A percentile compares a stretch with the other conserved stretches of the same genome.
Evolutionary conservation across 305 asterid genomes (phyloP).

Genomic region (Solanum hybrid): DNA sequence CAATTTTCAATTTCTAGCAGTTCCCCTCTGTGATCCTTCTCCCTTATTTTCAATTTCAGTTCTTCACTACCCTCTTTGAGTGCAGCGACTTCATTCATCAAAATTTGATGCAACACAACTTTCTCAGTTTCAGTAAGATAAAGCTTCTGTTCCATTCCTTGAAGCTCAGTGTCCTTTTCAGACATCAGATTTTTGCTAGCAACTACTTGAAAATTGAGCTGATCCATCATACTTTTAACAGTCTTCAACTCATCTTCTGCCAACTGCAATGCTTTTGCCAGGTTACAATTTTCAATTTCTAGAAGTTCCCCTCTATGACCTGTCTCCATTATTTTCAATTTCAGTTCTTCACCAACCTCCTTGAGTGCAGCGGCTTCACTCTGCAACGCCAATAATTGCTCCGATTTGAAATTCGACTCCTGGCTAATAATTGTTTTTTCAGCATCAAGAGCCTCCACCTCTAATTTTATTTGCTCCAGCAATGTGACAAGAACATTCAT

Average conservation of each 20-base stretch:
- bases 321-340: slow-evolving; percentile 40
- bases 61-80: no score
- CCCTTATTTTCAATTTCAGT: no score
- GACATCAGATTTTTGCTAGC: slow-evolving; percentile 27
- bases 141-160: slow-evolving; percentile 43
- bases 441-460: slow-evolving; percentile 33
- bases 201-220: slow-evolving; percentile 34
- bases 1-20: no score
- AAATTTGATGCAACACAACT: slow-evolving; percentile 27
- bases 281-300: slow-evolving; percentile 35
- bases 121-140: slow-evolving; percentile 33
- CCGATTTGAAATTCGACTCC: slow-evolving; percentile 31
- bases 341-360: slow-evolving; percentile 44
- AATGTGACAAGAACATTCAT: slow-evolving; percentile 49
- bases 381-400: slow-evolving; percentile 37
- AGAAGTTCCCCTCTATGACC: slow-evolving; percentile 38
- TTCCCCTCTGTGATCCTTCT: no score
- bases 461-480: slow-evolving; percentile 47
- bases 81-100: background rate
- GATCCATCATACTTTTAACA: slow-evolving; percentile 28
- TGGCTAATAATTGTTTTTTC: slow-evolving; percentile 39
- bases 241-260: slow-evolving; percentile 43
- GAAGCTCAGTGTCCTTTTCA: slow-evolving; percentile 36
- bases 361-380: slow-evolving; percentile 35
- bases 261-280: slow-evolving; percentile 42